Conservation (phyloP, 441 rosid genomes). For the Aquilaria agallochum region DNA sequence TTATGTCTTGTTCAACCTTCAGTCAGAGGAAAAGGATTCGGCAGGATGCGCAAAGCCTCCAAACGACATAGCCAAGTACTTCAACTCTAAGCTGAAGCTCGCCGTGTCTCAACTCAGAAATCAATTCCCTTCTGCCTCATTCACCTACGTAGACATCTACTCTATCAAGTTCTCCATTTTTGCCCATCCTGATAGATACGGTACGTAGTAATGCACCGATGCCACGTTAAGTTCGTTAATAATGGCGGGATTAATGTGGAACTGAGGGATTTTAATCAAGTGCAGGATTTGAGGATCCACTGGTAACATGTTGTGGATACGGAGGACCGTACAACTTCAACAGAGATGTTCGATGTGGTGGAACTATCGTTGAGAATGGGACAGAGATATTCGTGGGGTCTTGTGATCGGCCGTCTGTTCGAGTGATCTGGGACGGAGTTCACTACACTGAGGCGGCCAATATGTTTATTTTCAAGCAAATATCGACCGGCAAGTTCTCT, state of each 20-base stretch:
- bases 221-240: background rate
- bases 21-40: constrained; percentile 28
- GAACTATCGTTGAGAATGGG: constrained; percentile 17
- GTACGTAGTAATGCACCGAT: constrained; percentile 11
- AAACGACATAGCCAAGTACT: constrained; percentile 42
- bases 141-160: constrained; percentile 43
- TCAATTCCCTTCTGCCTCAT: constrained; percentile 34
- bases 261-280: background rate
- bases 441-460: constrained; percentile 35
- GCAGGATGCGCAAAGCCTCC: constrained; percentile 43
- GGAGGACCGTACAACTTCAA: constrained; percentile 29
- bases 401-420: constrained; percentile 18
- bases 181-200: constrained; percentile 27
- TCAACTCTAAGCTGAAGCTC: constrained; percentile 36
- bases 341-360: constrained; percentile 14
- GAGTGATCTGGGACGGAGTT: constrained; percentile 31
- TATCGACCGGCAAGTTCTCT: constrained; percentile 20
- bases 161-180: constrained; percentile 42
- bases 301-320: constrained; percentile 29
- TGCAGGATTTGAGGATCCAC: constrained; percentile 28
- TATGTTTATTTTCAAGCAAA: constrained; percentile 23
- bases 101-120: constrained; percentile 29
- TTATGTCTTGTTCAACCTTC: constrained; percentile 20
- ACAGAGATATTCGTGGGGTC: constrained; percentile 15
- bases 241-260: background rate